A percentile compares a stretch with the other conserved stretches of the same genome.
Conservation (phyloP, 768 basidiomycete genomes). For the Crassisporium funariophilum region DNA sequence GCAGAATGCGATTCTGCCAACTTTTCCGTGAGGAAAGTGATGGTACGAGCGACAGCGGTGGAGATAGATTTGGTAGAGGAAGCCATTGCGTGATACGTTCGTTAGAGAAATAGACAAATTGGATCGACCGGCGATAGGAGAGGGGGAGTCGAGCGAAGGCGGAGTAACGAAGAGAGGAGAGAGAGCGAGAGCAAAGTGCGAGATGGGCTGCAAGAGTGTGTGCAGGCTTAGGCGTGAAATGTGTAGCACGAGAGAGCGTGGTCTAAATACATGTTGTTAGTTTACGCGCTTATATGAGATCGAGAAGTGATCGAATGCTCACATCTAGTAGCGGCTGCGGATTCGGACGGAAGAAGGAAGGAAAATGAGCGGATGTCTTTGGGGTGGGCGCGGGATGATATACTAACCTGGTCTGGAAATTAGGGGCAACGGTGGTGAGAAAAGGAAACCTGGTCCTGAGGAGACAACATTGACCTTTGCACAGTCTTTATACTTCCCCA, state of each 20-base stretch:
- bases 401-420: slow-evolving; percentile 23
- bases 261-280: slow-evolving; percentile 1
- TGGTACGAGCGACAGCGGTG: slow-evolving; percentile 70
- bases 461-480: too few relatives aligned
- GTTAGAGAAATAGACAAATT: slow-evolving; percentile 29
- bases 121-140: slow-evolving; percentile 70
- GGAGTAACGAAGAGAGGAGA: slow-evolving; percentile 38
- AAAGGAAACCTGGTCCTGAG: slow-evolving; percentile 34
- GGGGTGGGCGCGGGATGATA: slow-evolving; percentile 11
- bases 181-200: too few relatives aligned
- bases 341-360: slow-evolving; percentile 11
- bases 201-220: slow-evolving; percentile 19
- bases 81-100: slow-evolving; percentile 37
- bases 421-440: slow-evolving; percentile 19
- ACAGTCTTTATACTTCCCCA: slow-evolving; percentile 6
- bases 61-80: slow-evolving; percentile 54
- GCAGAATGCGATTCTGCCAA: slow-evolving; percentile 60
- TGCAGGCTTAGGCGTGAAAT: slow-evolving; percentile 1
- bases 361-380: slow-evolving; percentile 6
- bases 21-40: slow-evolving; percentile 72
- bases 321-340: slow-evolving; percentile 14
- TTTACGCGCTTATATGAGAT: background rate
- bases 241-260: slow-evolving; percentile 20
- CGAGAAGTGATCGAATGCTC: slow-evolving; percentile 16
- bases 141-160: slow-evolving; percentile 27